Evolutionary conservation across 768 basidiomycete species (phyloP).

Genomic region (Tubosaeta sp.): DNA sequence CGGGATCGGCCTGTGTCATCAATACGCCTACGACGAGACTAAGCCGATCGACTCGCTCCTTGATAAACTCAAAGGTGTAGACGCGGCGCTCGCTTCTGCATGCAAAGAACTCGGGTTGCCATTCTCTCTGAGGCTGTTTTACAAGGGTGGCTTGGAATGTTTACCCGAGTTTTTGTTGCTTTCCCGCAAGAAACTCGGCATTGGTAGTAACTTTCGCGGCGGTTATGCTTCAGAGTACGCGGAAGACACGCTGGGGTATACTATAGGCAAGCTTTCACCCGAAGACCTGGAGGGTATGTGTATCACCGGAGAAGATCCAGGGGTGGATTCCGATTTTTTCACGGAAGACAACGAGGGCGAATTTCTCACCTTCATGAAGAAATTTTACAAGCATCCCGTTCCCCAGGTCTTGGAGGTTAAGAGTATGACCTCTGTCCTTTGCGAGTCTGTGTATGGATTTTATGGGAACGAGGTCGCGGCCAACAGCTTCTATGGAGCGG

Average conservation of each 20-base stretch:
- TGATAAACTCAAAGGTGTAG: constrained; percentile 2
- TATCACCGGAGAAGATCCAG: background rate
- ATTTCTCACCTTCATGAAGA: background rate
- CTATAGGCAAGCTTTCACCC: background rate
- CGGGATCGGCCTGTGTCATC: constrained; percentile 33
- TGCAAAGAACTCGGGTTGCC: constrained; percentile 3
- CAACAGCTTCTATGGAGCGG: background rate
- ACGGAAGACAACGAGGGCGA: background rate
- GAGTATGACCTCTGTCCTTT: background rate
- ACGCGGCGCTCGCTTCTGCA: background rate
- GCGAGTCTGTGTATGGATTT: background rate
- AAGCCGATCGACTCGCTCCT: background rate
- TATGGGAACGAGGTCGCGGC: background rate
- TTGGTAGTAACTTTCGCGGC: too few relatives aligned
- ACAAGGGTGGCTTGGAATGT: background rate
- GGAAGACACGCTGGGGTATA: background rate
- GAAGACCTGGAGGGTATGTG: constrained; percentile 1
- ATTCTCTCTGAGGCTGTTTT: constrained; percentile 8
- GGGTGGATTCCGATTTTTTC: background rate
- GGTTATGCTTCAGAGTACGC: background rate
- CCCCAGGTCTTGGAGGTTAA: constrained; percentile 1
- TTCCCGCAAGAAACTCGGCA: background rate
- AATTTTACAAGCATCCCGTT: background rate
- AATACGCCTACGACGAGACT: constrained; percentile 19
- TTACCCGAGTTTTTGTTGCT: background rate